Percentiles rank a stretch among this genome's conserved stretches.
Conservation (phyloP, 139 green algal species). For the Yamagishiella unicocca region DNA sequence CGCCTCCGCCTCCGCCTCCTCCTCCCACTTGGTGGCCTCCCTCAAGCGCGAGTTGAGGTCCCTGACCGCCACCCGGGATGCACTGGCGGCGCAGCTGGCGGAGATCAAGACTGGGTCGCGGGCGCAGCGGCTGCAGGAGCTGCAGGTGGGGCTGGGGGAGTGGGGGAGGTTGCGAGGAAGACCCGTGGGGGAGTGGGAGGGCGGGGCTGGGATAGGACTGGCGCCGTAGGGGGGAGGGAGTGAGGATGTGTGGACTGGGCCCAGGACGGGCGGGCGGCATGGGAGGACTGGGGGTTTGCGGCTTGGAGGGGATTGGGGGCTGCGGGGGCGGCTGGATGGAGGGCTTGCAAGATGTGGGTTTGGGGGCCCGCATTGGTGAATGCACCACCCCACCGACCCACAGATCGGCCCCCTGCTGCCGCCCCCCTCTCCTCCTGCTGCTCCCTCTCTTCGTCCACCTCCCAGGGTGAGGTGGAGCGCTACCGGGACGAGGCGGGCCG, state of each 20-base stretch:
- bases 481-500: not conserved
- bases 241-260: not conserved
- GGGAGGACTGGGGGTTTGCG: too few species aligned
- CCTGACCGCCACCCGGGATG: slow-evolving; percentile 33
- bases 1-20: slow-evolving; percentile 23
- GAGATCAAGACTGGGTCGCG: not conserved
- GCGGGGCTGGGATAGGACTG: not conserved
- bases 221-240: not conserved
- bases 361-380: too few species aligned
- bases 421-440: not conserved
- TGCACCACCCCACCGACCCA: too few species aligned
- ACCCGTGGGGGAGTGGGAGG: too few species aligned
- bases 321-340: too few species aligned
- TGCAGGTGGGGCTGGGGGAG: not conserved
- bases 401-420: not conserved
- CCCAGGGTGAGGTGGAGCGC: slow-evolving; percentile 1
- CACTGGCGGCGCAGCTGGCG: slow-evolving; percentile 37
- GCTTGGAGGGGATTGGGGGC: too few species aligned
- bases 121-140: slow-evolving; percentile 18
- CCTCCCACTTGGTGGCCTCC: slow-evolving; percentile 11
- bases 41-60: slow-evolving; percentile 10
- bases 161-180: not conserved
- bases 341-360: too few species aligned
- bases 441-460: not conserved
- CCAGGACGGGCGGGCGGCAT: not conserved